Base-by-base conservation (phyloP, 2,329 filamentous ascomycete genomes). In the Penicillium vulpinum region DNA sequence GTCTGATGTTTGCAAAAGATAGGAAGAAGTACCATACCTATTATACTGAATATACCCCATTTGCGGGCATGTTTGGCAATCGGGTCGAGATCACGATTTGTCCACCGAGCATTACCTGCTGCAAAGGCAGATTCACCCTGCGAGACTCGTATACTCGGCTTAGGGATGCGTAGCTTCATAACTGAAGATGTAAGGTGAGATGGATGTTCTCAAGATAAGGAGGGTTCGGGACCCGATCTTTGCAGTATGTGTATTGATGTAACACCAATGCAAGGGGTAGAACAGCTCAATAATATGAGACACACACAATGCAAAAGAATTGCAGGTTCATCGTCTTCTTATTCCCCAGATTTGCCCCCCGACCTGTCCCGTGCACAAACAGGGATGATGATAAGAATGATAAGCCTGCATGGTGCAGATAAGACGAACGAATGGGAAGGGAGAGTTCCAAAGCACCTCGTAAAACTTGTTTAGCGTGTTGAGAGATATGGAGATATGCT, bases 11-110 rank as follows among this genome's bases (percentile, higher is more conserved):
- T 10, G 6, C 2, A 15, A 29, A 16, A 16, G 15, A 39, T 9
- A 41, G 21, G 48, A 21, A 15, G 15, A 21, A 35, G 28, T 26
- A 16, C 28, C 28, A 18, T 61, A 71, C 71, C 62, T 53, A 82
- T 69, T 52, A 81, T 75, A 52, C 73, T 77, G 18, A 69, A 70
- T 0, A 78, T 73, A 16, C 77, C 76, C 79, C 79, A 81, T 72
- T 79, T 79, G 4, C 78, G 71, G 6, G 59, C 66, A 48, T 76
- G 65, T 22, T 66, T 68, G 6, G 78, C 76, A 7, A 81, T 77
- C 4, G 80, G 80, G 52, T 82, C 80, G 6, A 82, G 70, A 65
- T 82, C 80, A 62, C 73, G 75, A 55, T 81, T 81, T 11, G 77
- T 81, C 74, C 75, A 75, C 67, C 76, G 67, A 59, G 74, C 64